Evolutionary conservation across 805 yeast genomes (phyloP).

Genomic region (Yamadazyma phyllophila): DNA sequence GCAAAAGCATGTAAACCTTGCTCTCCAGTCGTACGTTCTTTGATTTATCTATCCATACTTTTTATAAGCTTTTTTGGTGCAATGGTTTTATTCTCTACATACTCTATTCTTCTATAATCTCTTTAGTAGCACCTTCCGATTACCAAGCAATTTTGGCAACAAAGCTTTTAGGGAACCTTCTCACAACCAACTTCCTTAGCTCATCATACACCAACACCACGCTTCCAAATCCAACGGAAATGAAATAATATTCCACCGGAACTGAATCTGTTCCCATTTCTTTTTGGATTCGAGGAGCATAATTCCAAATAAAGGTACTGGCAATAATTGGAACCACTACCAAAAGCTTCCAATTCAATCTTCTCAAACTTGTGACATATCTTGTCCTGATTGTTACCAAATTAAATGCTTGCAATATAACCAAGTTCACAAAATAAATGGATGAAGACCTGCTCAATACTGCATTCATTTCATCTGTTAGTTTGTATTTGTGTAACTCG

Average conservation of each 20-base stretch:
- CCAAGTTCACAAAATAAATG: constrained; percentile 46
- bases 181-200: constrained; percentile 32
- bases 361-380: constrained; percentile 38
- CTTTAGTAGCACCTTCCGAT: neutral
- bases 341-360: constrained; percentile 37
- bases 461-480: constrained; percentile 21
- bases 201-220: constrained; percentile 44
- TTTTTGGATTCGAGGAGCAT: constrained; percentile 38
- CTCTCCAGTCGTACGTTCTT: neutral
- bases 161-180: constrained; percentile 37
- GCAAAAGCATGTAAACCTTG: neutral
- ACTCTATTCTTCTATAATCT: too few relatives aligned
- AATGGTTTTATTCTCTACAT: too few relatives aligned
- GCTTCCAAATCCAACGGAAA: constrained; percentile 45
- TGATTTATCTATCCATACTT: neutral
- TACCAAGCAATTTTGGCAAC: constrained; percentile 45
- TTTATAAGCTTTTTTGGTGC: neutral
- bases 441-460: constrained; percentile 36
- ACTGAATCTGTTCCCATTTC: constrained; percentile 35
- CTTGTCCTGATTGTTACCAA: constrained; percentile 44
- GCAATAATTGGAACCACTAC: constrained; percentile 33
- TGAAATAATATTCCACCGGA: constrained; percentile 46
- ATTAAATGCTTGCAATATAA: constrained; percentile 47
- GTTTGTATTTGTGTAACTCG: constrained; percentile 35
- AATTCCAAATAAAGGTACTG: constrained; percentile 42